Percentiles rank a stretch among this genome's conserved stretches.
phyloP scores from a whole-genome alignment of 2,329 filamentous ascomycete genomes.

The Triangularia verruculosa region DNA sequence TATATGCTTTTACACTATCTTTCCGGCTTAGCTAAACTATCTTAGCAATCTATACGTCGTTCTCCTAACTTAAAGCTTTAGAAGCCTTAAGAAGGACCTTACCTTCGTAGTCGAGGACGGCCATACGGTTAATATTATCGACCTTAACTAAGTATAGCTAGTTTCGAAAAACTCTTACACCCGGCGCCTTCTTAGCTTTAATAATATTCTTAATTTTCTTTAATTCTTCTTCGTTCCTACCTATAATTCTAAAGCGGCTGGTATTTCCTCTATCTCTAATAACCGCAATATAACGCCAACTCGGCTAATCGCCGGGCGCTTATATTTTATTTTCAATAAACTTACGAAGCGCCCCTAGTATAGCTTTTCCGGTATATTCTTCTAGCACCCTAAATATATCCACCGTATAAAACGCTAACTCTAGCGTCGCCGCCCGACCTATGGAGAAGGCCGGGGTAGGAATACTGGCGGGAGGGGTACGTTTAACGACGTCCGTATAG shows the following conservation, averaged over 20 bases:
- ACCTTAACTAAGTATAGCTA: slow-evolving; percentile 12
- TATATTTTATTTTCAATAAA: not conserved
- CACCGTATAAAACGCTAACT: not conserved
- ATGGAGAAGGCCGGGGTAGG: slow-evolving; percentile 2
- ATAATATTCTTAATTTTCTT: slow-evolving; percentile 12
- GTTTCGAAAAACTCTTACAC: slow-evolving; percentile 7
- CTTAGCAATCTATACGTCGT: slow-evolving; percentile 12
- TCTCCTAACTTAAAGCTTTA: slow-evolving; percentile 8
- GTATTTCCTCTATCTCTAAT: slow-evolving; percentile 1
- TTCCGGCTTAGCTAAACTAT: slow-evolving; percentile 6
- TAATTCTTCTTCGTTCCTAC: slow-evolving; percentile 10
- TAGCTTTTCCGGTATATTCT: not conserved
- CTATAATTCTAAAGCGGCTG: slow-evolving; percentile 1
- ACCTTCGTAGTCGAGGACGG: slow-evolving; percentile 10
- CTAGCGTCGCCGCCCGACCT: not conserved
- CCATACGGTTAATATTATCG: slow-evolving; percentile 12
- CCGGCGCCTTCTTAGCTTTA: slow-evolving; percentile 9
- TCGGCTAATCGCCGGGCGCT: not conserved
- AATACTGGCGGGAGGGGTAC: slow-evolving; percentile 2
- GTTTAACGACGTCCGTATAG: slow-evolving; percentile 9
- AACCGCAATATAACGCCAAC: slow-evolving; percentile 5
- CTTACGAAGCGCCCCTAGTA: not conserved
- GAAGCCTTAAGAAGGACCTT: slow-evolving; percentile 9
- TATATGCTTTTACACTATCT: slow-evolving; percentile 10
- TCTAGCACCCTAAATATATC: slow-evolving; percentile 3